These are phyloP conservation scores for Lithohypha guttulata DNA, from an alignment of 2,329 filamentous ascomycete genomes.

Conservation along the genomic window DNA sequence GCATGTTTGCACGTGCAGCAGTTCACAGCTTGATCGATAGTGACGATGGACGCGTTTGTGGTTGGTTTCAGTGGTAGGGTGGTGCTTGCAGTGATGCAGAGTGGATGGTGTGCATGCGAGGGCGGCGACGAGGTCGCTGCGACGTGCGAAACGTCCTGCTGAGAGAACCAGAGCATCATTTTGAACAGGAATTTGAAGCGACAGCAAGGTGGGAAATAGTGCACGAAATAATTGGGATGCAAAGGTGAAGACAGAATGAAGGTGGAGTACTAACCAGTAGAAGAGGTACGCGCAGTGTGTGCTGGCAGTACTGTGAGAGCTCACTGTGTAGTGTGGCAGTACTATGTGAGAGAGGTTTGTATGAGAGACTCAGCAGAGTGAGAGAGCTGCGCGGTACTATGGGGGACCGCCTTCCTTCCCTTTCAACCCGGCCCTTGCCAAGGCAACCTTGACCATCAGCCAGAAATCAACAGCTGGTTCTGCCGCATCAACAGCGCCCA, in stretches of 20 bases:
- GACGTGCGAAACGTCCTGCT: conserved; percentile 12
- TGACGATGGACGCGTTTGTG: conserved; percentile 8
- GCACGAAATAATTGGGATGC: conserved; percentile 12
- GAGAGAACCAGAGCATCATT: conserved; percentile 17
- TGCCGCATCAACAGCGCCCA: conserved; percentile 7
- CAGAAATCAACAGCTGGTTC: conserved; percentile 1
- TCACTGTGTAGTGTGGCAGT: conserved; percentile 12
- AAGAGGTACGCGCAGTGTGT: conserved; percentile 8
- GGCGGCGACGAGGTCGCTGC: conserved; percentile 17
- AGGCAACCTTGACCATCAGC: conserved; percentile 9
- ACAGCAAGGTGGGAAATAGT: conserved; percentile 11
- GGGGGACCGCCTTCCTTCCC: conserved; percentile 5
- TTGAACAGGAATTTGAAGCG: conserved; percentile 18
- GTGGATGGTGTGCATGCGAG: conserved; percentile 17
- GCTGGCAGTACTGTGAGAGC: conserved; percentile 13
- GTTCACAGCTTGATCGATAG: neutral
- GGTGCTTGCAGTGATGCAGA: conserved; percentile 10
- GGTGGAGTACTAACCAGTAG: conserved; percentile 9
- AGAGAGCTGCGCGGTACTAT: conserved; percentile 8
- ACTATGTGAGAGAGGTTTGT: conserved; percentile 7
- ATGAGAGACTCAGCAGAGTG: conserved; percentile 9
- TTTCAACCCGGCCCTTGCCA: conserved; percentile 5
- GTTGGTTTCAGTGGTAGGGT: no score
- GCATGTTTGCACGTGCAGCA: neutral
- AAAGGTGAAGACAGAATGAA: conserved; percentile 14